phyloP scores from a whole-genome alignment of 2,329 filamentous ascomycete genomes.

The Scedosporium minutisporum region DNA sequence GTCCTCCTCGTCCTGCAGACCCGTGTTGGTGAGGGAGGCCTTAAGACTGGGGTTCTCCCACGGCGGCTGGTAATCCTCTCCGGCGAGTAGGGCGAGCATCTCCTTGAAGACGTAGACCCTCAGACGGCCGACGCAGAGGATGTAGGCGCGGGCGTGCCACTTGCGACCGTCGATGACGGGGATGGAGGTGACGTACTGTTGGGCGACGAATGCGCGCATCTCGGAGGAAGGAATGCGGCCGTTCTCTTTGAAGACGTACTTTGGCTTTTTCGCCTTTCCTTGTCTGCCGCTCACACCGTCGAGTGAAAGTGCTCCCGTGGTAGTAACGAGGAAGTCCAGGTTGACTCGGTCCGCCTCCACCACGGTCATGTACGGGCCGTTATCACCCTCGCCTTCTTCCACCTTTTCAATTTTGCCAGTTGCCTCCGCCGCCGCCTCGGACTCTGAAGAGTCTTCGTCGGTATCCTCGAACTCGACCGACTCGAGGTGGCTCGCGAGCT shows the following conservation, averaged over 20 bases:
- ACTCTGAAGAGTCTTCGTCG: conserved; percentile 9
- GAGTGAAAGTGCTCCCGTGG: conserved; percentile 14
- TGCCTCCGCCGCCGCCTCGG: conserved; percentile 4
- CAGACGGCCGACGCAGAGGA: conserved; percentile 24
- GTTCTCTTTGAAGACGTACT: conserved; percentile 19
- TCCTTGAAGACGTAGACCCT: conserved; percentile 27
- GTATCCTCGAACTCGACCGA: conserved; percentile 24
- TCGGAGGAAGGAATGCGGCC: conserved; percentile 26
- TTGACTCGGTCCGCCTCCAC: conserved; percentile 17
- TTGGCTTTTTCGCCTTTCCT: conserved; percentile 8
- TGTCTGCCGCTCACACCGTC: neutral
- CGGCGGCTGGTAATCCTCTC: conserved; percentile 24
- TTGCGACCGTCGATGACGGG: conserved; percentile 22
- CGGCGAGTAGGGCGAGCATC: conserved; percentile 24
- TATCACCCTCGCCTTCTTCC: conserved; percentile 2
- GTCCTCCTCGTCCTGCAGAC: conserved; percentile 24
- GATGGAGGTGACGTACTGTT: conserved; percentile 24
- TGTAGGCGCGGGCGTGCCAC: conserved; percentile 27
- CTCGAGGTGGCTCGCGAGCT: conserved; percentile 24
- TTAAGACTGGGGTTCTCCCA: conserved; percentile 24
- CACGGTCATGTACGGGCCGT: conserved; percentile 11
- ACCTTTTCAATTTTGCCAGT: neutral
- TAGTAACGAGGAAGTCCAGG: conserved; percentile 21
- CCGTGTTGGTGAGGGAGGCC: conserved; percentile 27
- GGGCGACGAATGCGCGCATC: conserved; percentile 27